Evolutionary conservation across 345 rosid species (phyloP), one percentile per base, ranked within the genome.

Genomic region (Dimocarpus longan): DNA sequence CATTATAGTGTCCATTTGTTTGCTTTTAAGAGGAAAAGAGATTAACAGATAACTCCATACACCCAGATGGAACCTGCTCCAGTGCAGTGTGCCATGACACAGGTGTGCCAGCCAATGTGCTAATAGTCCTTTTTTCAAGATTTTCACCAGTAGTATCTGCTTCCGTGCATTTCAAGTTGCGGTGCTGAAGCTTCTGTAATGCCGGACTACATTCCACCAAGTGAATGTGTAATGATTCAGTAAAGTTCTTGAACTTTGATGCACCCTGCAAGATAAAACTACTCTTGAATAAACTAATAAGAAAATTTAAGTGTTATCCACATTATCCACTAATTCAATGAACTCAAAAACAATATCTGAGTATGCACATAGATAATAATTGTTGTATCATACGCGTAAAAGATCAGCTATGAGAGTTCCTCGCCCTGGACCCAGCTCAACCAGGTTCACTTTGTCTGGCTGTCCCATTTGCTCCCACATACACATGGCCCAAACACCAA

Each of bases 321-420:
- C 57, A 44, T n/a, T 54, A 21, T 67, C 60, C 48, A 66, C 6
- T 13, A 77, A 63, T 68, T 70, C 68, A 48, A 19, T 56, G 42
- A 44, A 26, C 79, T 26, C 46, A 50, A 80, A 60, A 54, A 72
- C 18, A 8, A 86, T 42, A 74, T 52, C 40, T 64, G 54, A 76
- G 18, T 3, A 16, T 1, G 50, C 56, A 66, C 9, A 67, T 78
- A 62, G n/a, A 70, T 4, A 76, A 60, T 62, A 82, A 74, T 19
- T 78, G 46, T 6, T 26, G 74, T 73, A 12, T 18, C 95, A 84
- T 88, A 94, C 97, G 57, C 88, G 94, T 81, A 96, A 93, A 72
- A 94, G 97, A 87, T 93, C 99, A 5, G 86, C 95, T 97, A 96
- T 91, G 56, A 94, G 99, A 40, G 98, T 90, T 88, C 94, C 98